Percentiles rank a stretch among this genome's conserved stretches.
Conservation (phyloP, 179 eudicot species). For the Heliamphora pulchella region DNA sequence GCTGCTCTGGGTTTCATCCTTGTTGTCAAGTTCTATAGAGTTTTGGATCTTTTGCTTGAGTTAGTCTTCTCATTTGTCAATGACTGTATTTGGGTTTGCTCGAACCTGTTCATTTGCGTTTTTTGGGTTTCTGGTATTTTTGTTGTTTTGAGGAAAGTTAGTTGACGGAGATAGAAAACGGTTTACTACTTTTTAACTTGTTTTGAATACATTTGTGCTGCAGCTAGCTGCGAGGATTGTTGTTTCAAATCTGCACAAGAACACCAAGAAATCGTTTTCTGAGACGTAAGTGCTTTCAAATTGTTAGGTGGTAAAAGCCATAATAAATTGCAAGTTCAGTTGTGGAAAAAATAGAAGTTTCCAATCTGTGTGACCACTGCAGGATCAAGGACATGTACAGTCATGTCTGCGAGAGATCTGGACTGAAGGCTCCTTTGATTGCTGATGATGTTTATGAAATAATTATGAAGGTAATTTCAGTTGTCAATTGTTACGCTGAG, state of each 20-base stretch:
- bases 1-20: neutral
- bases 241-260: conserved; percentile 94
- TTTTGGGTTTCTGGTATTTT: neutral
- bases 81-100: neutral
- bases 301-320: neutral
- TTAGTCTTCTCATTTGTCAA: neutral
- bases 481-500: neutral
- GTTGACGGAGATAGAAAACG: neutral
- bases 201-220: conserved; percentile 2
- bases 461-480: conserved; percentile 72
- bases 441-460: conserved; percentile 94
- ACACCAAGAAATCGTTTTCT: conserved; percentile 82
- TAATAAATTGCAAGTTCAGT: neutral
- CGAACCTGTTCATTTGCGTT: neutral
- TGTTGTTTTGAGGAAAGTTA: neutral
- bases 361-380: conserved; percentile 13
- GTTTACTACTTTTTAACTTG: neutral
- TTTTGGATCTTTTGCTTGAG: neutral
- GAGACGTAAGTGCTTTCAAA: conserved; percentile 62
- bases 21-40: neutral
- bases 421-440: conserved; percentile 68
- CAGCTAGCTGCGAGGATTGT: conserved; percentile 97
- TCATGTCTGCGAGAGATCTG: conserved; percentile 74
- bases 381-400: conserved; percentile 82
- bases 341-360: neutral